These are phyloP conservation scores for Candida orba DNA, from an alignment of 805 yeast genomes.

Conservation along the genomic window DNA sequence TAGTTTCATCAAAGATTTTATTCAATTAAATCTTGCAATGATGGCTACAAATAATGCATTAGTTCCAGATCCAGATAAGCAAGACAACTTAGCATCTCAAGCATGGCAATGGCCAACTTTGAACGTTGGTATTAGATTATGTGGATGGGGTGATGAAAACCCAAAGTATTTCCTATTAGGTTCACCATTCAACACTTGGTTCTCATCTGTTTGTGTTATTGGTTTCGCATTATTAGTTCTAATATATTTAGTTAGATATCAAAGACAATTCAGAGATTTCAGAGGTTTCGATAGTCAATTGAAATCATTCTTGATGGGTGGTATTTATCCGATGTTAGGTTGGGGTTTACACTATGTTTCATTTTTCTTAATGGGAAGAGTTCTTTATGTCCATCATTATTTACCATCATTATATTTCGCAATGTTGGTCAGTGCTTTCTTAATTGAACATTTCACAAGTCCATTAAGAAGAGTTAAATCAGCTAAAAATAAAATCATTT, in stretches of 20 bases:
- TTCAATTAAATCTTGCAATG: constrained; percentile 76
- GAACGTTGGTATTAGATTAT: constrained; percentile 66
- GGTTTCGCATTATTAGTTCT: constrained; percentile 38
- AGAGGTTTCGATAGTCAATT: constrained; percentile 34
- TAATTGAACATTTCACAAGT: constrained; percentile 36
- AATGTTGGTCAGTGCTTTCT: constrained; percentile 46
- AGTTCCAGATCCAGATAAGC: constrained; percentile 70
- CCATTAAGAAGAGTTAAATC: constrained; percentile 17
- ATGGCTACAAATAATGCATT: constrained; percentile 81
- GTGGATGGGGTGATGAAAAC: constrained; percentile 57
- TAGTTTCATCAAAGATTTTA: constrained; percentile 67
- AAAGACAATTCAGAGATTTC: constrained; percentile 68
- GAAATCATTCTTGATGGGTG: constrained; percentile 57
- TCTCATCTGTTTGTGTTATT: constrained; percentile 56
- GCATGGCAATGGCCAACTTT: constrained; percentile 92
- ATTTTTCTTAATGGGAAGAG: constrained; percentile 76
- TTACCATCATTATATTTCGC: constrained; percentile 80
- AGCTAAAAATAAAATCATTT: constrained; percentile 21
- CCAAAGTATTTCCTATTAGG: constrained; percentile 65
- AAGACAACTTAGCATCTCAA: constrained; percentile 60
- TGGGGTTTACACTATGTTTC: constrained; percentile 78
- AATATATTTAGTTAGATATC: constrained; percentile 52
- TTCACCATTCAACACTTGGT: constrained; percentile 74
- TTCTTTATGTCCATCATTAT: constrained; percentile 80
- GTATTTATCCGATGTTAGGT: constrained; percentile 71